Evolutionary conservation across 1,139 yeast species (phyloP).

Genomic region (Oligophagozyma castellii): DNA sequence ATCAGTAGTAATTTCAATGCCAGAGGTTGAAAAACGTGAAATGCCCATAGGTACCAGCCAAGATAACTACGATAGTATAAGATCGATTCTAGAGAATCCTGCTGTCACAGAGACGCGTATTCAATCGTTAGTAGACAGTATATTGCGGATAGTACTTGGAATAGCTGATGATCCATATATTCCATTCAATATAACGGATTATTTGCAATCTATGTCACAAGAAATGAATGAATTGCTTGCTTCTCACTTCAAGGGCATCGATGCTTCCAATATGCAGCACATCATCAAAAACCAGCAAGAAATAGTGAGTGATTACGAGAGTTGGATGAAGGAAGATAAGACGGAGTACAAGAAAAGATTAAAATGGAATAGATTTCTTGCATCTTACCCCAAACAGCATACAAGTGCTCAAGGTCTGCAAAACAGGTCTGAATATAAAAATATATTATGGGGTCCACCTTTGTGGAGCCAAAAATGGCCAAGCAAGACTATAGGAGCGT

Average conservation of each 20-base stretch:
- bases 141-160: not conserved
- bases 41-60: not conserved
- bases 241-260: too few relatives aligned
- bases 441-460: slow-evolving; percentile 60
- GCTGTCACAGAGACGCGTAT: not conserved
- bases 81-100: not conserved
- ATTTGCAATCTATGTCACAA: not conserved
- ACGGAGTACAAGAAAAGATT: too few relatives aligned
- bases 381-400: too few relatives aligned
- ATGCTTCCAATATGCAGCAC: too few relatives aligned
- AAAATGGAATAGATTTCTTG: too few relatives aligned
- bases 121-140: not conserved
- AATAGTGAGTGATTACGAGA: too few relatives aligned
- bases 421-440: slow-evolving; percentile 53
- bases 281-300: too few relatives aligned
- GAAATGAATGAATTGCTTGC: too few relatives aligned
- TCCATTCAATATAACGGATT: slow-evolving; percentile 1
- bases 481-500: slow-evolving; percentile 38
- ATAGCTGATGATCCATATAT: slow-evolving; percentile 1
- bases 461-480: slow-evolving; percentile 34
- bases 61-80: not conserved
- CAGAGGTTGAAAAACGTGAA: slow-evolving; percentile 14
- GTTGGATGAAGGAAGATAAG: too few relatives aligned
- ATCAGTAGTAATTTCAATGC: slow-evolving; percentile 3
- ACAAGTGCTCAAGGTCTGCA: slow-evolving; percentile 37